A percentile compares a stretch with the other conserved stretches of the same genome.
Evolutionary conservation across 2,329 filamentous ascomycete species (phyloP).

Genomic region (Xylaria sp.): DNA sequence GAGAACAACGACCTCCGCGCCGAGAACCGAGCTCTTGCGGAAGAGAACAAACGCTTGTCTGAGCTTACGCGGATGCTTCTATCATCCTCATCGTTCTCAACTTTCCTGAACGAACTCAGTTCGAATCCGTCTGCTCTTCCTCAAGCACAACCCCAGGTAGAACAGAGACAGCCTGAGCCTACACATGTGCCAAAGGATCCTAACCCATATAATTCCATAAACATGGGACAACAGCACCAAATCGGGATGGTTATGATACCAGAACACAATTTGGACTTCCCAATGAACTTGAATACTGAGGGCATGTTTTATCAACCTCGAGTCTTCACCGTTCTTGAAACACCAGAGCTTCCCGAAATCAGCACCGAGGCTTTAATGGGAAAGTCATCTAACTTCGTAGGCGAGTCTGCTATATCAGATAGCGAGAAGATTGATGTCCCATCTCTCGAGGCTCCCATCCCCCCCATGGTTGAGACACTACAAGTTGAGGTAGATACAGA

Average conservation of each 20-base stretch:
- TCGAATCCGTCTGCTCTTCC: slow-evolving; percentile 63
- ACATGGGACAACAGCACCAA: slow-evolving; percentile 70
- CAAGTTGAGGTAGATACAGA: slow-evolving; percentile 48
- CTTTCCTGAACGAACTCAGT: slow-evolving; percentile 79
- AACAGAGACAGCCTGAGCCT: slow-evolving; percentile 57
- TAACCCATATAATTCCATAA: slow-evolving; percentile 67
- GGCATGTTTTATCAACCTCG: slow-evolving; percentile 73
- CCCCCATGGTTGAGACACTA: slow-evolving; percentile 47
- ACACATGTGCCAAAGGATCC: slow-evolving; percentile 72
- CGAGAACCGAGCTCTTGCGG: slow-evolving; percentile 83
- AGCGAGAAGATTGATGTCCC: slow-evolving; percentile 68
- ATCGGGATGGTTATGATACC: slow-evolving; percentile 87
- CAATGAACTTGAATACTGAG: slow-evolving; percentile 67
- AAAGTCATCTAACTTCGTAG: slow-evolving; percentile 71
- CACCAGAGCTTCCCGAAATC: slow-evolving; percentile 74
- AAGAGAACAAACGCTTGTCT: slow-evolving; percentile 85
- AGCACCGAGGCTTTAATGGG: slow-evolving; percentile 74
- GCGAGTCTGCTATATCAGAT: slow-evolving; percentile 57
- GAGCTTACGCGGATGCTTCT: slow-evolving; percentile 85
- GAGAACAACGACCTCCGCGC: slow-evolving; percentile 84
- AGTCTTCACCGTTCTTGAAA: slow-evolving; percentile 78
- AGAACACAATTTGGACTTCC: slow-evolving; percentile 80
- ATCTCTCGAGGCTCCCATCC: slow-evolving; percentile 61
- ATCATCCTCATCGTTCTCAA: slow-evolving; percentile 83
- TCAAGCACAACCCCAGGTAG: slow-evolving; percentile 54